Evolutionary conservation across 1,284 basidiomycete genomes (phyloP).

Genomic region (Heterobasidion parviporum): DNA sequence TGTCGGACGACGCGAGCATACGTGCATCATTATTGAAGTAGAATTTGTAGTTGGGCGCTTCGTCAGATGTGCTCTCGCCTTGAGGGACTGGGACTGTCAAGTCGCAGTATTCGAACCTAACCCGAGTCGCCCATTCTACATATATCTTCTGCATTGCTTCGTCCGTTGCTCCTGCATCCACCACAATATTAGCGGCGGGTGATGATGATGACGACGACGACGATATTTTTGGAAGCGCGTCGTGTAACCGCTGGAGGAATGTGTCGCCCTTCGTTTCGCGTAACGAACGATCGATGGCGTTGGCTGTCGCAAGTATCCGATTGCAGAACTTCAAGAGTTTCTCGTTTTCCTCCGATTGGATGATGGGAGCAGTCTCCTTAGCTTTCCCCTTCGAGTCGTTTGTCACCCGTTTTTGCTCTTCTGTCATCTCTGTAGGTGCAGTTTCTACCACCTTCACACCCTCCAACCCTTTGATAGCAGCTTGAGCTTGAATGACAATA

Average conservation of each 20-base stretch:
- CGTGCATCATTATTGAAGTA: conserved; percentile 73
- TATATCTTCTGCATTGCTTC: conserved; percentile 66
- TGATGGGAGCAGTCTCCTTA: conserved; percentile 33
- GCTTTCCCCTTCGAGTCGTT: conserved; percentile 50
- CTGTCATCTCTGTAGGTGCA: conserved; percentile 60
- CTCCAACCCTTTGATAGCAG: conserved; percentile 79
- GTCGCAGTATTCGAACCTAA: conserved; percentile 85
- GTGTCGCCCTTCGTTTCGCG: conserved; percentile 78
- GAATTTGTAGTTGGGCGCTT: conserved; percentile 67
- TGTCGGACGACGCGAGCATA: conserved; percentile 69
- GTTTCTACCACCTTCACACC: conserved; percentile 44
- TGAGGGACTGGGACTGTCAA: conserved; percentile 40
- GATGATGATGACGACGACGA: conserved; percentile 27
- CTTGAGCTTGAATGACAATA: conserved; percentile 82
- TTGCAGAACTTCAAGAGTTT: conserved; percentile 65
- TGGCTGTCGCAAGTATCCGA: conserved; percentile 71
- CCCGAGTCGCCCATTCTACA: conserved; percentile 71
- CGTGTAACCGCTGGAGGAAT: conserved; percentile 72
- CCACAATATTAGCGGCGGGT: conserved; percentile 23
- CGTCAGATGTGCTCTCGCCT: conserved; percentile 27
- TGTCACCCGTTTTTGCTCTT: conserved; percentile 78
- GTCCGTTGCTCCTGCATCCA: conserved; percentile 50
- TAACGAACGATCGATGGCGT: conserved; percentile 77
- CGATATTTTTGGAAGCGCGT: conserved; percentile 64
- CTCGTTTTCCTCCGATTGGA: conserved; percentile 56